phyloP scores from a whole-genome alignment of 75 land plant species.

The Pseudotsuga menziesii region DNA sequence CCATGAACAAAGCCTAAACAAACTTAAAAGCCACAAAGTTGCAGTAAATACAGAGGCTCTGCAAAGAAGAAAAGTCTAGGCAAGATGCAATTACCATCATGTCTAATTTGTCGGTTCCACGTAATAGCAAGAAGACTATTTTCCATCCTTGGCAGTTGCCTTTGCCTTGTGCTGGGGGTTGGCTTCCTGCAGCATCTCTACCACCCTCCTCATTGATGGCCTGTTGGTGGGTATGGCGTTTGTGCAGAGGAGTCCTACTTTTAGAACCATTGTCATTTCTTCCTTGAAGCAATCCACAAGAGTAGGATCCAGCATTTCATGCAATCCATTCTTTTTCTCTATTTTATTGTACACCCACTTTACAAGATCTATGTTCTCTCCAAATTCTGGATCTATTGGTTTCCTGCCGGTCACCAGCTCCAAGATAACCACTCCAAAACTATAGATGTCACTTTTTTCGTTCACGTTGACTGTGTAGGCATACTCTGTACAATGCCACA shows the following conservation, averaged over 20 bases:
- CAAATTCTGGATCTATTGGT: constrained; percentile 19
- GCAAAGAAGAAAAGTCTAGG: too few relatives aligned
- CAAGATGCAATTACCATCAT: too few relatives aligned
- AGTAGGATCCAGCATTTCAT: constrained; percentile 55
- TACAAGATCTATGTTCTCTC: constrained; percentile 17
- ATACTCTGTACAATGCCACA: constrained; percentile 21
- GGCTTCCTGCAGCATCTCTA: constrained; percentile 44
- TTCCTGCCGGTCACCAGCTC: constrained; percentile 31
- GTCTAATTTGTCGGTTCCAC: too few relatives aligned
- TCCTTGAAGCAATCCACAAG: constrained; percentile 40
- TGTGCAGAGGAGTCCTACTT: constrained; percentile 69
- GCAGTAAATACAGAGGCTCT: too few relatives aligned
- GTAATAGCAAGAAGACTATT: too few relatives aligned
- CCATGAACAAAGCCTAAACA: too few relatives aligned
- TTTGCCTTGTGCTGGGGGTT: too few relatives aligned
- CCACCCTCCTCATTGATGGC: constrained; percentile 76
- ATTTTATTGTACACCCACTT: constrained; percentile 19
- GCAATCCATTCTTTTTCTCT: constrained; percentile 41
- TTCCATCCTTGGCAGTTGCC: too few relatives aligned
- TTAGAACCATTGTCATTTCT: constrained; percentile 55
- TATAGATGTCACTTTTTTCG: constrained; percentile 30
- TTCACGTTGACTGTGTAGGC: constrained; percentile 40
- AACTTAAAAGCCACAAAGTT: too few relatives aligned
- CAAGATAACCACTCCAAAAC: constrained; percentile 37
- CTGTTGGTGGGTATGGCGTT: constrained; percentile 63